A percentile compares a stretch with the other conserved stretches of the same genome.
phyloP scores from a whole-genome alignment of 1,284 basidiomycete species.

The Termitomyces sp. region DNA sequence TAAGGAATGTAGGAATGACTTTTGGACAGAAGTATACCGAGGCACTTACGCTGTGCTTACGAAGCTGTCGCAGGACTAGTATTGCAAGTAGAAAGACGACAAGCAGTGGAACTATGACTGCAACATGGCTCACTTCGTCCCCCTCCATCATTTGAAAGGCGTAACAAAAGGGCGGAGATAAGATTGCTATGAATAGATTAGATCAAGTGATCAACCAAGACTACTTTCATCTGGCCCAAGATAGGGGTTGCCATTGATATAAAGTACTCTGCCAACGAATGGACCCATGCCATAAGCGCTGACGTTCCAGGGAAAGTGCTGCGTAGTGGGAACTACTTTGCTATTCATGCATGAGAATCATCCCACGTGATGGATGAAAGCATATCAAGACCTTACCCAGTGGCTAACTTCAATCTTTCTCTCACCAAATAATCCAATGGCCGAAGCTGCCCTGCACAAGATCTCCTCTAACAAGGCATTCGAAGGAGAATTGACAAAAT shows the following conservation, averaged over 20 bases:
- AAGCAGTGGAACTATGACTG: constrained; percentile 3
- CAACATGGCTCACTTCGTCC: constrained; percentile 7
- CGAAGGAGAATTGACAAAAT: constrained; percentile 78
- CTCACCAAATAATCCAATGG: constrained; percentile 14
- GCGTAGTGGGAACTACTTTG: neutral
- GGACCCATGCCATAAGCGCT: neutral
- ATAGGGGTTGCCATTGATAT: constrained; percentile 4
- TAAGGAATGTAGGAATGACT: neutral
- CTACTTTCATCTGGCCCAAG: neutral
- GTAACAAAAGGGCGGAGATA: neutral
- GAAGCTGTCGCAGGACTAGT: neutral
- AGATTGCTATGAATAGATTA: constrained; percentile 9
- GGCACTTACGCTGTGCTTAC: constrained; percentile 6
- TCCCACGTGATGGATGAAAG: constrained; percentile 15
- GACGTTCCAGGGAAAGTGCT: neutral
- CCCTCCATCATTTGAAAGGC: constrained; percentile 4
- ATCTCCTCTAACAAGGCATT: constrained; percentile 78
- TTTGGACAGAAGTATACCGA: neutral
- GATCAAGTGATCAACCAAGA: constrained; percentile 5
- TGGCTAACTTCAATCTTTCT: neutral
- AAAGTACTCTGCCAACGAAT: neutral
- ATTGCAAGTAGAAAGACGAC: neutral
- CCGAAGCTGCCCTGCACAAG: constrained; percentile 43
- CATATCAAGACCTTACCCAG: neutral
- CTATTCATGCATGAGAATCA: neutral